Evolutionary conservation across 225 moss, liverwort and hornwort species (phyloP).

Genomic region (Pseudoscleropodium purum): DNA sequence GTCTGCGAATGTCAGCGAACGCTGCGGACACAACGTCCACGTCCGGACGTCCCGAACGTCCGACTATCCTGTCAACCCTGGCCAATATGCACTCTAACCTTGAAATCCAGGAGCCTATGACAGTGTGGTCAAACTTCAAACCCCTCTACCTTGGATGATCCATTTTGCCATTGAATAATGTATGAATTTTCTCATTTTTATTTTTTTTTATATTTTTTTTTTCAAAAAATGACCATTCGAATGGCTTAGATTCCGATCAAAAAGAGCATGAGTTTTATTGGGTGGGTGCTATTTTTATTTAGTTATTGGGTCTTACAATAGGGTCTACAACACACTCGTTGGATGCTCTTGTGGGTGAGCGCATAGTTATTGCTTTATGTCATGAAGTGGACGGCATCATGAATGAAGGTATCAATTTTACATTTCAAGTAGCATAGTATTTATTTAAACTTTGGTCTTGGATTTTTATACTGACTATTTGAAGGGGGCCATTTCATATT

Average conservation of each 20-base stretch:
- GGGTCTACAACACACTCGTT: rapidly evolving
- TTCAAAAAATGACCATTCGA: not conserved
- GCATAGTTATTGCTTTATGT: rapidly evolving
- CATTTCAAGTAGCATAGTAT: not conserved
- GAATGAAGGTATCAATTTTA: not conserved
- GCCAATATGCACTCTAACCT: not conserved
- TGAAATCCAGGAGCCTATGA: not conserved
- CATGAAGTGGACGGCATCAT: not conserved
- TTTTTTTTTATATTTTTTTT: no score
- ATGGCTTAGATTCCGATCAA: not conserved
- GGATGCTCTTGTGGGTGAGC: not conserved
- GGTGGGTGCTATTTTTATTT: not conserved
- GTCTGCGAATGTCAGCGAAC: no score
- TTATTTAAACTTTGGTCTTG: no score
- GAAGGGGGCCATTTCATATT: not conserved
- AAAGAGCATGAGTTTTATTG: not conserved
- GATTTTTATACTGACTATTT: not conserved
- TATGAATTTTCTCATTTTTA: not conserved
- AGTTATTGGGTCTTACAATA: not conserved
- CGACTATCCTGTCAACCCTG: no score
- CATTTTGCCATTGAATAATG: not conserved
- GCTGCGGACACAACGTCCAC: no score
- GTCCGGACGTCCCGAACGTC: no score
- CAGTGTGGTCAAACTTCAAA: not conserved
- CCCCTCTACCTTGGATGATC: not conserved